A percentile compares a stretch with the other conserved stretches of the same genome.
Evolutionary conservation across 306 rosid genomes (phyloP).

Genomic region (Rubus idaeus): DNA sequence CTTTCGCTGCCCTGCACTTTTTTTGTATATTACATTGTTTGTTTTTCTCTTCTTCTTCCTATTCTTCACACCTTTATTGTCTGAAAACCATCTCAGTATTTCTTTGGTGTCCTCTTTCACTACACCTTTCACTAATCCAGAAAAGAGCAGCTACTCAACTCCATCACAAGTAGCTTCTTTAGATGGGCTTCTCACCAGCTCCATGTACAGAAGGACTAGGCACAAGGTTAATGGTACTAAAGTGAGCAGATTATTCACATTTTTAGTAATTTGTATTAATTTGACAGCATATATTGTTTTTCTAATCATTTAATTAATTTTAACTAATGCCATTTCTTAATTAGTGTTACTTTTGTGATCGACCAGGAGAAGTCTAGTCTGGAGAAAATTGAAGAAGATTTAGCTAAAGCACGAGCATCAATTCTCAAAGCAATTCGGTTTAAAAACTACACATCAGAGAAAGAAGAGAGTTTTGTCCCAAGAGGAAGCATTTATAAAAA

Average conservation of each 20-base stretch:
- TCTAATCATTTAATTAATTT: background rate
- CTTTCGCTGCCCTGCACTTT: conserved; percentile 14
- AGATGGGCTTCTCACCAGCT: conserved; percentile 10
- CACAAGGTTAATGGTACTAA: background rate
- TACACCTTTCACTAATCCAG: background rate
- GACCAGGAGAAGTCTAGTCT: conserved; percentile 23
- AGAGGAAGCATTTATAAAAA: conserved; percentile 55
- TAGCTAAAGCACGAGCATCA: conserved; percentile 43
- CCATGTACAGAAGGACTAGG: conserved; percentile 2
- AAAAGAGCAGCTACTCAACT: conserved; percentile 16
- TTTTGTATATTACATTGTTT: background rate
- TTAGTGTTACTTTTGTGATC: background rate
- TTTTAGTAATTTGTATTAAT: background rate
- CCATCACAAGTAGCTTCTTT: conserved; percentile 3
- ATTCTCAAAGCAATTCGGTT: conserved; percentile 36
- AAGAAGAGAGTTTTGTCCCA: conserved; percentile 38
- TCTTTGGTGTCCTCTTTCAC: conserved; percentile 18
- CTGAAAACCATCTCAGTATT: conserved; percentile 9
- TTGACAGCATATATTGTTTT: too few species aligned
- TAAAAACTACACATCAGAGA: conserved; percentile 25
- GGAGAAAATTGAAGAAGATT: conserved; percentile 39
- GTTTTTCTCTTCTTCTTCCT: conserved; percentile 17
- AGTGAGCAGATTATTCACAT: conserved; percentile 7
- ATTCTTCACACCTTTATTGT: background rate
- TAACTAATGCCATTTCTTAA: background rate